These are phyloP conservation scores for Verticillium klebahnii DNA, from an alignment of 2,329 filamentous ascomycete species.

Conservation along the genomic window DNA sequence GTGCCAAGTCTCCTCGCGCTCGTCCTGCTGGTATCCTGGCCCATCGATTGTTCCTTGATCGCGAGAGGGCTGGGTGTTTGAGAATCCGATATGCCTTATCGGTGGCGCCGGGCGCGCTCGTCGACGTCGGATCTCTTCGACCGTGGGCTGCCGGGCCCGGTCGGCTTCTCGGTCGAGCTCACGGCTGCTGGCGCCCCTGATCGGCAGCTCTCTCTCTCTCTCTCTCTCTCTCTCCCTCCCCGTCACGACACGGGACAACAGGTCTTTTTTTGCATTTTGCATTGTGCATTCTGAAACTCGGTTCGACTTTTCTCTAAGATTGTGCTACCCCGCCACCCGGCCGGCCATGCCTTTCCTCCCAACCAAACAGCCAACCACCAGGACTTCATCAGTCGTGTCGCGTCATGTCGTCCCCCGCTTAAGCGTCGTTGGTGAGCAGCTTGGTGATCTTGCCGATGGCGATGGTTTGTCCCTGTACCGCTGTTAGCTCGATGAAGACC, in stretches of 20 bases:
- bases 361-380: not conserved
- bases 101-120: not conserved
- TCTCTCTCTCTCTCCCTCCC: not conserved
- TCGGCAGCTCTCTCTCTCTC: not conserved
- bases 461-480: conserved; percentile 85
- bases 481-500: conserved; percentile 12
- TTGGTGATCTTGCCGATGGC: conserved; percentile 99
- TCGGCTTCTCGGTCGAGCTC: not conserved
- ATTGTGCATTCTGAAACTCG: not conserved
- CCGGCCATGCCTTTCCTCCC: not conserved
- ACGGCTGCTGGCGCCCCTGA: not conserved
- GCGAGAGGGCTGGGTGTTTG: not conserved
- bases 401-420: conserved; percentile 14
- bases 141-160: not conserved
- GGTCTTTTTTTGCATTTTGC: too few species aligned
- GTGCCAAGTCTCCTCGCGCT: not conserved
- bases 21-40: not conserved
- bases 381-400: not conserved
- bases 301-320: not conserved
- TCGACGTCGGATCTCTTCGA: not conserved
- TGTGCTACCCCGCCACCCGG: not conserved
- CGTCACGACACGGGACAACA: not conserved
- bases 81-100: not conserved
- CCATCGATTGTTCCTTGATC: not conserved
- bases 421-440: conserved; percentile 50